Percentiles rank a stretch among this genome's conserved stretches.
Conservation (phyloP, 1,139 yeast species). For the Pichia norvegensis region DNA sequence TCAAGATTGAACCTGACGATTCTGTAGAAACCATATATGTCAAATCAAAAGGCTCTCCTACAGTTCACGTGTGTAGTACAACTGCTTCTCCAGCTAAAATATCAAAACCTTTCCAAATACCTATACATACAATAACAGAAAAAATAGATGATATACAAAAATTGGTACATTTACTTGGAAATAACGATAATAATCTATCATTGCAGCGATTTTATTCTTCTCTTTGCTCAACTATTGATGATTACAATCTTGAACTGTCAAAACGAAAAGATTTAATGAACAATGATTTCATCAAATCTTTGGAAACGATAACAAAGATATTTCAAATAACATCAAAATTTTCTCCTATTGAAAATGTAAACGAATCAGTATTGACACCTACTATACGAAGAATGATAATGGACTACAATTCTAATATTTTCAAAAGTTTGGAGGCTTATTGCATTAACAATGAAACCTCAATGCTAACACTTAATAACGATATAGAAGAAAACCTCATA, state of each 20-base stretch:
- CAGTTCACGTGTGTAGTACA: not conserved
- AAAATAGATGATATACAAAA: slow-evolving; percentile 10
- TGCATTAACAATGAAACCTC: slow-evolving; percentile 16
- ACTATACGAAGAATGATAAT: slow-evolving; percentile 17
- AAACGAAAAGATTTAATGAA: slow-evolving; percentile 15
- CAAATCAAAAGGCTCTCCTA: not conserved
- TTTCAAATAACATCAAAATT: slow-evolving; percentile 16
- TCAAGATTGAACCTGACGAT: not conserved
- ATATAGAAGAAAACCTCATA: slow-evolving; percentile 20
- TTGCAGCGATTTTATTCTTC: slow-evolving; percentile 3
- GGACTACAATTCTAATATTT: slow-evolving; percentile 16
- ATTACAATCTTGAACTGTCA: slow-evolving; percentile 12
- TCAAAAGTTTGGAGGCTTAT: slow-evolving; percentile 15
- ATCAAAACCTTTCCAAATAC: slow-evolving; percentile 5
- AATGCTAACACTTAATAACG: slow-evolving; percentile 17
- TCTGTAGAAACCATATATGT: not conserved
- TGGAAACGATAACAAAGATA: slow-evolving; percentile 23
- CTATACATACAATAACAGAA: slow-evolving; percentile 5
- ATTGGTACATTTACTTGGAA: slow-evolving; percentile 8
- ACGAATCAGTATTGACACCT: slow-evolving; percentile 14
- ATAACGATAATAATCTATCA: slow-evolving; percentile 4
- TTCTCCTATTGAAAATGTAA: slow-evolving; percentile 10
- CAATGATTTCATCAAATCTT: slow-evolving; percentile 18
- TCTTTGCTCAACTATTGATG: slow-evolving; percentile 1
- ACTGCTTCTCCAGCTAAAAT: not conserved